Conservation (phyloP, 164 flowering plant genomes). For the Vitis labrusca region DNA sequence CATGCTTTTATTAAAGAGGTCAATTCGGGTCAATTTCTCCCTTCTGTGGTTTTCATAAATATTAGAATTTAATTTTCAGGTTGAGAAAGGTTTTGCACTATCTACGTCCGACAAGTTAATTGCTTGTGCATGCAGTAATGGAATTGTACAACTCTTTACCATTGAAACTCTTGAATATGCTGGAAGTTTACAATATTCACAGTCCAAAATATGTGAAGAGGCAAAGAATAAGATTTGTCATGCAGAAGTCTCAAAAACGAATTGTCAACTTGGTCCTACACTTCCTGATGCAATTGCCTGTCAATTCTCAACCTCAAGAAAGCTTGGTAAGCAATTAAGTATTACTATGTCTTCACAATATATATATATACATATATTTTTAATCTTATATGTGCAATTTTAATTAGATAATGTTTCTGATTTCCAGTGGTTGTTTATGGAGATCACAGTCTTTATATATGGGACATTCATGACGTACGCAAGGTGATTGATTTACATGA, state of each 20-base stretch:
- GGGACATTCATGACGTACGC: conserved; percentile 53
- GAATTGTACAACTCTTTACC: conserved; percentile 53
- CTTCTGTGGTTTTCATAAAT: conserved; percentile 3
- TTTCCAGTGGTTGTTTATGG: conserved; percentile 73
- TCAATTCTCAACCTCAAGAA: conserved; percentile 58
- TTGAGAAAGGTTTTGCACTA: conserved; percentile 55
- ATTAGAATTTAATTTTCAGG: conserved; percentile 39
- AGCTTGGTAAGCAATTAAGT: conserved; percentile 51
- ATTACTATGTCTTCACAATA: not conserved
- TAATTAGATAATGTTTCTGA: conserved; percentile 8
- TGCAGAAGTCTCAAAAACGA: conserved; percentile 8
- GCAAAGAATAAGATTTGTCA: conserved; percentile 13
- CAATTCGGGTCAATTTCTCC: not conserved
- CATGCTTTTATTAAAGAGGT: not conserved
- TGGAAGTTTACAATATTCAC: conserved; percentile 49
- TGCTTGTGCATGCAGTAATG: conserved; percentile 82
- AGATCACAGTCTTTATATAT: conserved; percentile 65
- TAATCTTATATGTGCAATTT: not conserved
- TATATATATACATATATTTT: too few species aligned
- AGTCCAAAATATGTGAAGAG: conserved; percentile 22
- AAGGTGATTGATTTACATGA: conserved; percentile 39
- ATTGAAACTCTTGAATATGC: conserved; percentile 35
- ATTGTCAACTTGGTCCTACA: conserved; percentile 14
- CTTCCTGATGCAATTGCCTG: conserved; percentile 82
- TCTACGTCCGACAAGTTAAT: conserved; percentile 48